Conservation (phyloP, 2,329 filamentous ascomycete species). For the Monosporascus sp. region DNA sequence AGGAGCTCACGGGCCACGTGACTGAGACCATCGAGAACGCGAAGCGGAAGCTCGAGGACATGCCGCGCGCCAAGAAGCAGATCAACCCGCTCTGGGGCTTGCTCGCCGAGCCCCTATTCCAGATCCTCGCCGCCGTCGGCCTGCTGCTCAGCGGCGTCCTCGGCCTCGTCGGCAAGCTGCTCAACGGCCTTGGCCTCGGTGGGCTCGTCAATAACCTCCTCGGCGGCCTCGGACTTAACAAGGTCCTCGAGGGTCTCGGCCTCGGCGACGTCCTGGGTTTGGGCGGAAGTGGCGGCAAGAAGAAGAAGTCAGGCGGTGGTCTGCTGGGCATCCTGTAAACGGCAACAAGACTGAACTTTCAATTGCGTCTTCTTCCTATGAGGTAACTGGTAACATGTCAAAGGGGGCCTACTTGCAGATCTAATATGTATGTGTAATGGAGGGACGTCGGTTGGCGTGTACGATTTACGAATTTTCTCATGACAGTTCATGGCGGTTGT, state of each 20-base stretch:
- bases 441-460: too few relatives aligned
- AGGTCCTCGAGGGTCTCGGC: constrained; percentile 69
- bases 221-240: constrained; percentile 69
- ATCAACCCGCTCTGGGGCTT: constrained; percentile 85
- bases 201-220: constrained; percentile 74
- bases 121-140: constrained; percentile 87
- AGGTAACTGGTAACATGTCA: not conserved
- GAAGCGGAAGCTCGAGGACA: constrained; percentile 82
- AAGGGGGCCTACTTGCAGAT: too few relatives aligned
- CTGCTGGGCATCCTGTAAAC: constrained; percentile 12
- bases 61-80: constrained; percentile 93
- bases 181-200: constrained; percentile 77
- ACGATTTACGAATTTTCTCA: too few relatives aligned
- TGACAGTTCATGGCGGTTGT: too few relatives aligned
- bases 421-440: too few relatives aligned
- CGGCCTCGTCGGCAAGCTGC: constrained; percentile 73
- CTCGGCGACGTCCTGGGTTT: constrained; percentile 42
- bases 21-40: constrained; percentile 79
- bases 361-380: not conserved
- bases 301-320: constrained; percentile 21
- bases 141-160: constrained; percentile 77
- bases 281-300: constrained; percentile 38
- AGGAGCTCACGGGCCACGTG: constrained; percentile 78
- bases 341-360: not conserved
- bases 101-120: constrained; percentile 78